A percentile compares a stretch with the other conserved stretches of the same genome.
These are phyloP conservation scores for Rhytidhysteron rufulum DNA, from an alignment of 2,329 filamentous ascomycete genomes.

Conservation along the genomic window DNA sequence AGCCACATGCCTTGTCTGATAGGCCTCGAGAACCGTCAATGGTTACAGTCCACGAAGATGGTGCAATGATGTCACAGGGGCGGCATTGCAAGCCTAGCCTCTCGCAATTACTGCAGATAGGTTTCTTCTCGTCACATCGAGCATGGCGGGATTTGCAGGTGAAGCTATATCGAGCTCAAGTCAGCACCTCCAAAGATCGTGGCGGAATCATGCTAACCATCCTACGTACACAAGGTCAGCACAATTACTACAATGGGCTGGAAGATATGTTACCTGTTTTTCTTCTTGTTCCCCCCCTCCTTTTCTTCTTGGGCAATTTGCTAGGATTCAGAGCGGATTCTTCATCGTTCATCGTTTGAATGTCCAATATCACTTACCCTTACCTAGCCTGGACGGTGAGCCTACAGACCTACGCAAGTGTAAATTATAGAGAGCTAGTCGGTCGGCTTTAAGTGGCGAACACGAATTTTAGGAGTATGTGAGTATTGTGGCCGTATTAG, in stretches of 20 bases:
- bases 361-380: too few species aligned
- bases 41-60: conserved; percentile 11
- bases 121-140: conserved; percentile 31
- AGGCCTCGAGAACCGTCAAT: neutral
- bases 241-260: neutral
- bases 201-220: conserved; percentile 10
- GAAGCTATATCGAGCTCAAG: conserved; percentile 12
- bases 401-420: too few species aligned
- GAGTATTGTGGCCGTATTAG: too few species aligned
- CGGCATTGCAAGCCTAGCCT: conserved; percentile 26
- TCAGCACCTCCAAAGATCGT: neutral
- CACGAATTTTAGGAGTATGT: too few species aligned
- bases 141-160: conserved; percentile 33
- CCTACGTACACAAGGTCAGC: conserved; percentile 8
- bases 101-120: conserved; percentile 29
- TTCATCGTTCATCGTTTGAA: too few species aligned
- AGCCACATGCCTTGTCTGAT: neutral
- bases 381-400: too few species aligned
- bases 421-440: too few species aligned
- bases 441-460: too few species aligned
- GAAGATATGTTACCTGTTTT: conserved; percentile 17
- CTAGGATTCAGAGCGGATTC: too few species aligned
- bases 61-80: conserved; percentile 17
- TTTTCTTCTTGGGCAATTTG: neutral
- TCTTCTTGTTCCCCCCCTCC: conserved; percentile 19